Evolutionary conservation across 2,329 filamentous ascomycete species (phyloP), one percentile per base, ranked within the genome.

Genomic region (Epichloe sp.): DNA sequence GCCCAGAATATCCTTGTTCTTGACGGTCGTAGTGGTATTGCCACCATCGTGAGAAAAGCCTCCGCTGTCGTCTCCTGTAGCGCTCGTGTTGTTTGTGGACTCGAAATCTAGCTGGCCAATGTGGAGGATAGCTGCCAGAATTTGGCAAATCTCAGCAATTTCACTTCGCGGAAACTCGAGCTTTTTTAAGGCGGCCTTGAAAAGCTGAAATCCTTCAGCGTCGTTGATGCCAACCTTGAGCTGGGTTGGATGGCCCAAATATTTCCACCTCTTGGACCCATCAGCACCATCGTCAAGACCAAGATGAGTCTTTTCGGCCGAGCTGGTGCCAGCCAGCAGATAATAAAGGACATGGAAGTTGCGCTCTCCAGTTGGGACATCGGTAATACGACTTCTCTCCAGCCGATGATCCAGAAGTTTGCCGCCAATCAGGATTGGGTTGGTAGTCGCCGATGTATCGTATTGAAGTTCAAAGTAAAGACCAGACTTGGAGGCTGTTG

Each of bases 321-420:
- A 76, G 60, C 89, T 96, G 12, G 93, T 97, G 52, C 93, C 93
- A 1, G 91, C 86, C 34, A 98, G 73, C 4, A 98, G 80, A 65
- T 98, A 98, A 72, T 98, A 98, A 8, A 98, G 75, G 26, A 95
- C 79, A 68, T 98, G 93, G 65, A 96, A 97, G 66, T 93, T 97
- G 44, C 93, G 85, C 70, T 98, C 93, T 59, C 93, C 93, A 0
- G 93, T 95, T 0, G 93, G 93, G 0, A 97, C 90, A 41, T 88
- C 82, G 31, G 93, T 83, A 56, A 98, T 89, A 56, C 93, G 81
- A 69, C 89, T 95, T 52, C 93, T 77, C 69, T 98, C 93, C 46
- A 98, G 73, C 58, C 93, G 81, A 66, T 98, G 93, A 60, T 97
- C 90, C 44, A 98, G 76, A 15, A 98, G 76, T 69, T 98, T 97